phyloP scores from a whole-genome alignment of 257 asterid species.

The Solanum neorickii region DNA sequence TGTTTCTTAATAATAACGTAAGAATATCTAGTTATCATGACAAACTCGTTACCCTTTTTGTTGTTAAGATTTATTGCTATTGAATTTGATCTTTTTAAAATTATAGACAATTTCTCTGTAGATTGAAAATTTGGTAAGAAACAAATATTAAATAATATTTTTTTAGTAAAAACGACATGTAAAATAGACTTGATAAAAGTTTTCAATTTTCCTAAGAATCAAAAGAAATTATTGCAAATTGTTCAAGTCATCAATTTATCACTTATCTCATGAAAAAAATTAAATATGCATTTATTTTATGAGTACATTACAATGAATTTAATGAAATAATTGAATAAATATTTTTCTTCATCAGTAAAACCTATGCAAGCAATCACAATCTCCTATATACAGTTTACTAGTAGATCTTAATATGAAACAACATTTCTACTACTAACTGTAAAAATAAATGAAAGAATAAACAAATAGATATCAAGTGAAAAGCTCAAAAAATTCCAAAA shows the following conservation, averaged over 20 bases:
- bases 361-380: neutral
- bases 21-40: neutral
- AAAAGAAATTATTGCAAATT: no score
- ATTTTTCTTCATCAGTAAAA: neutral
- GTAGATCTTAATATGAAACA: neutral
- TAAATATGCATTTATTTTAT: neutral
- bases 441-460: conserved; percentile 19
- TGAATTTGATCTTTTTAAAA: neutral
- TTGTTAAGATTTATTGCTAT: no score
- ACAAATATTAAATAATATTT: no score
- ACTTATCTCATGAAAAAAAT: neutral
- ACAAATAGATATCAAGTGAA: conserved; percentile 2
- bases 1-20: neutral
- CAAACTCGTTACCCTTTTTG: neutral
- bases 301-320: neutral
- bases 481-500: neutral
- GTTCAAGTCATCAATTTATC: neutral
- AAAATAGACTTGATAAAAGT: no score
- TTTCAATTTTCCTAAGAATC: no score
- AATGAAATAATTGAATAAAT: neutral
- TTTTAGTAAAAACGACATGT: no score
- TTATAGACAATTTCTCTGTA: no score
- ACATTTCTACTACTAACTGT: neutral
- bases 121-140: no score
- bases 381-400: conserved; percentile 5